These are phyloP conservation scores for Penicillium bovifimosum DNA, from an alignment of 495 filamentous ascomycete genomes.

Conservation along the genomic window DNA sequence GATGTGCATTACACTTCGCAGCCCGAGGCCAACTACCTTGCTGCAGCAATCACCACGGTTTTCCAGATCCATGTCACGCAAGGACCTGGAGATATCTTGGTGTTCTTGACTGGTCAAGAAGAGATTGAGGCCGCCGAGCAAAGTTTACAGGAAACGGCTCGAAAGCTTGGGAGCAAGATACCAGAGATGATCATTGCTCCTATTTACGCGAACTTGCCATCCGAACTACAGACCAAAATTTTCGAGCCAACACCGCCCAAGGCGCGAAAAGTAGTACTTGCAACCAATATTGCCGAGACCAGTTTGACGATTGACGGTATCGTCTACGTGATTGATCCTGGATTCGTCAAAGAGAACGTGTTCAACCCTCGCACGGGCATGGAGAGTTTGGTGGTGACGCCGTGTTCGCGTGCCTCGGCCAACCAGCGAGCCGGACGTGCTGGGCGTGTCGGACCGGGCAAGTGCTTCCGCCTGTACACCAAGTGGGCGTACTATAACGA, in stretches of 20 bases:
- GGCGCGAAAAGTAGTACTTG: slow-evolving; percentile 79
- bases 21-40: slow-evolving; percentile 91
- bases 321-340: slow-evolving; percentile 86
- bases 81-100: slow-evolving; percentile 80
- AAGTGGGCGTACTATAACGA: slow-evolving; percentile 94
- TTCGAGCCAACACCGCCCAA: slow-evolving; percentile 81
- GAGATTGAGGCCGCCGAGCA: slow-evolving; percentile 84
- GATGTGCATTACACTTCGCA: slow-evolving; percentile 90
- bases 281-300: slow-evolving; percentile 89
- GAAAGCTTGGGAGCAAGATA: slow-evolving; percentile 77
- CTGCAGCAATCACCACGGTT: slow-evolving; percentile 84
- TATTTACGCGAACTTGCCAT: slow-evolving; percentile 84
- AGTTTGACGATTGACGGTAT: slow-evolving; percentile 86
- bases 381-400: slow-evolving; percentile 85
- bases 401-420: slow-evolving; percentile 88
- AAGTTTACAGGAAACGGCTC: slow-evolving; percentile 71
- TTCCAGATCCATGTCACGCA: slow-evolving; percentile 96
- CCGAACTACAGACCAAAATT: slow-evolving; percentile 80
- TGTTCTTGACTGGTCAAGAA: slow-evolving; percentile 86
- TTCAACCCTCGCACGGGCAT: slow-evolving; percentile 90
- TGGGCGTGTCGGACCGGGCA: slow-evolving; percentile 87
- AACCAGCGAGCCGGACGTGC: slow-evolving; percentile 91
- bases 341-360: slow-evolving; percentile 93
- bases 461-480: slow-evolving; percentile 92
- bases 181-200: slow-evolving; percentile 81